phyloP scores from a whole-genome alignment of 805 yeast genomes.

The Spathaspora arborariae region DNA sequence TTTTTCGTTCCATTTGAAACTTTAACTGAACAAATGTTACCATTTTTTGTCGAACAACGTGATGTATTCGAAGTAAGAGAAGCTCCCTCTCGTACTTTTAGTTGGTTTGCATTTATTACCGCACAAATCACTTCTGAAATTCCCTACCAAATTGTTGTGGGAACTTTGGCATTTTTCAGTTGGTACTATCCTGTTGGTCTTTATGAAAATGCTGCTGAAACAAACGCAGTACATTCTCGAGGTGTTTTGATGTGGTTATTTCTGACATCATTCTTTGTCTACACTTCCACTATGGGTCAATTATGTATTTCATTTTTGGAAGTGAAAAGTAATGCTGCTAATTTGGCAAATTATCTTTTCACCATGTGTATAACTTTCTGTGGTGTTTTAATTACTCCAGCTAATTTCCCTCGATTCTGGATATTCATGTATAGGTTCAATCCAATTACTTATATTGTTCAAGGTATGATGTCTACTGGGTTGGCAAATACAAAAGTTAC shows the following conservation, averaged over 20 bases:
- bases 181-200: conserved; percentile 60
- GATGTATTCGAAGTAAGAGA: conserved; percentile 45
- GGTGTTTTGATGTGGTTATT: conserved; percentile 36
- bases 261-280: conserved; percentile 19
- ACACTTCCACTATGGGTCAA: conserved; percentile 24
- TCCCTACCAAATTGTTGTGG: conserved; percentile 42
- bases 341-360: conserved; percentile 22
- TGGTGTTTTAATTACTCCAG: conserved; percentile 30
- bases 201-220: conserved; percentile 47
- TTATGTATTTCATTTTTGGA: conserved; percentile 25
- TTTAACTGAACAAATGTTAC: conserved; percentile 35
- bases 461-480: conserved; percentile 42
- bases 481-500: conserved; percentile 33
- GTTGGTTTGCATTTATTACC: conserved; percentile 38
- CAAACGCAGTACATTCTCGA: conserved; percentile 32
- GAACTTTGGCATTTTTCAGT: conserved; percentile 35
- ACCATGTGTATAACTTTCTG: conserved; percentile 30
- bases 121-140: conserved; percentile 43
- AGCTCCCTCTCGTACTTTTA: conserved; percentile 40
- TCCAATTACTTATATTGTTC: conserved; percentile 64
- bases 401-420: conserved; percentile 44
- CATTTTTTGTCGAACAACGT: conserved; percentile 40
- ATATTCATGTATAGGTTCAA: conserved; percentile 68
- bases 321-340: conserved; percentile 28
- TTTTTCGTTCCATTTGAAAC: conserved; percentile 34